A percentile compares a stretch with the other conserved stretches of the same genome.
Conservation (phyloP, 176 grass and related monocot genomes). For the Alloteropsis semialata region DNA sequence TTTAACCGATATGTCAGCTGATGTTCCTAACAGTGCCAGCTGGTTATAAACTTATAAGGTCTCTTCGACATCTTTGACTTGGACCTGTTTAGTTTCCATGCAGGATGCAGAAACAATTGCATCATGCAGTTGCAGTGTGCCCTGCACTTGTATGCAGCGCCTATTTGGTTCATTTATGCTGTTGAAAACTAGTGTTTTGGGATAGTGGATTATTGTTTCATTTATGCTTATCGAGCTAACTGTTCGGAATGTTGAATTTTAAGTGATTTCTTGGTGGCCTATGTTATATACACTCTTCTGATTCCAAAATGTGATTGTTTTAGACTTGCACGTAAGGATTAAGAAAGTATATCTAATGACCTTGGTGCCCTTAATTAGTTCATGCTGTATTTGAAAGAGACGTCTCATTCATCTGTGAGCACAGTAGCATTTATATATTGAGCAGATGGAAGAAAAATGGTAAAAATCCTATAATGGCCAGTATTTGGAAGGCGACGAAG, state of each 20-base stretch:
- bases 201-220: not conserved
- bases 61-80: not conserved
- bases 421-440: no score
- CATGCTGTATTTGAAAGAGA: not conserved
- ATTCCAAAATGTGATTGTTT: not conserved
- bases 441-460: no score
- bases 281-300: not conserved
- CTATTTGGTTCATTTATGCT: not conserved
- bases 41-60: not conserved
- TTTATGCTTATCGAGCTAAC: not conserved
- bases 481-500: no score
- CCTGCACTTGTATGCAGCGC: not conserved
- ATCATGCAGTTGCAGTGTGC: no score
- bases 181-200: not conserved
- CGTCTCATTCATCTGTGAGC: no score
- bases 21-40: not conserved
- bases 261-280: not conserved
- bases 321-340: not conserved
- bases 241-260: not conserved
- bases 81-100: no score
- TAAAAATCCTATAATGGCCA: no score
- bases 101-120: not conserved
- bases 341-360: not conserved
- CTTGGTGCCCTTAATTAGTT: not conserved
- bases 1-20: not conserved